phyloP scores from a whole-genome alignment of 495 filamentous ascomycete species.

The Collariella sp. region DNA sequence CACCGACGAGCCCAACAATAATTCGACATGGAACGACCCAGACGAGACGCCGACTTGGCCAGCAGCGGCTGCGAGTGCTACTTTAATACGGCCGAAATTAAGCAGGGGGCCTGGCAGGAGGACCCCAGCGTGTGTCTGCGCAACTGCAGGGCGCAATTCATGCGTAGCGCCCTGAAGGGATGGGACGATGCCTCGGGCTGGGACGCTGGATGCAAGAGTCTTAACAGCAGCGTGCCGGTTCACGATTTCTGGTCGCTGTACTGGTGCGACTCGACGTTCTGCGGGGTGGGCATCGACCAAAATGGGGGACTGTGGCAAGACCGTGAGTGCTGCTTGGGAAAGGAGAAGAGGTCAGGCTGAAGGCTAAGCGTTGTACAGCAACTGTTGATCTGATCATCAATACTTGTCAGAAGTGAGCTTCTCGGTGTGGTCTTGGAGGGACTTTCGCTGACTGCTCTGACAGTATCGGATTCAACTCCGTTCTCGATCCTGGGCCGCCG shows the following conservation, averaged over 20 bases:
- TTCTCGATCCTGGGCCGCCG: conserved; percentile 36
- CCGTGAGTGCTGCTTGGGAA: conserved; percentile 31
- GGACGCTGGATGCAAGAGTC: conserved; percentile 12
- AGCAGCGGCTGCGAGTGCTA: conserved; percentile 21
- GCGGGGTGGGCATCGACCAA: conserved; percentile 32
- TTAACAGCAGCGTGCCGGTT: conserved; percentile 10
- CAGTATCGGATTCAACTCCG: conserved; percentile 31
- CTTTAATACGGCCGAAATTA: conserved; percentile 15
- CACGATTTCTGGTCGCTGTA: conserved; percentile 35
- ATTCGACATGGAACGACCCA: conserved; percentile 2
- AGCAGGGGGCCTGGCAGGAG: not conserved
- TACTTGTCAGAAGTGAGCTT: conserved; percentile 38
- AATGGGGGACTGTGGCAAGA: conserved; percentile 27
- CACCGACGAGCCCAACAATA: not conserved
- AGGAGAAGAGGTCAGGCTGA: not conserved
- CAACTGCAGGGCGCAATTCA: conserved; percentile 20
- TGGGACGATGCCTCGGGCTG: conserved; percentile 16
- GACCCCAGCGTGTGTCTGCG: conserved; percentile 17
- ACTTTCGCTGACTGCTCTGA: not conserved
- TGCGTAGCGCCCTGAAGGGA: conserved; percentile 7
- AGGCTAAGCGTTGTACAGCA: conserved; percentile 28
- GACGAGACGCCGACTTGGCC: conserved; percentile 2
- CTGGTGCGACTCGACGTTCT: conserved; percentile 38
- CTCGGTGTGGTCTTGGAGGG: not conserved
- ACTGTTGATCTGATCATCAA: conserved; percentile 41